A percentile compares a stretch with the other conserved stretches of the same genome.
Conservation (phyloP, 2,329 filamentous ascomycete genomes). For the Didymella arachidicola region DNA sequence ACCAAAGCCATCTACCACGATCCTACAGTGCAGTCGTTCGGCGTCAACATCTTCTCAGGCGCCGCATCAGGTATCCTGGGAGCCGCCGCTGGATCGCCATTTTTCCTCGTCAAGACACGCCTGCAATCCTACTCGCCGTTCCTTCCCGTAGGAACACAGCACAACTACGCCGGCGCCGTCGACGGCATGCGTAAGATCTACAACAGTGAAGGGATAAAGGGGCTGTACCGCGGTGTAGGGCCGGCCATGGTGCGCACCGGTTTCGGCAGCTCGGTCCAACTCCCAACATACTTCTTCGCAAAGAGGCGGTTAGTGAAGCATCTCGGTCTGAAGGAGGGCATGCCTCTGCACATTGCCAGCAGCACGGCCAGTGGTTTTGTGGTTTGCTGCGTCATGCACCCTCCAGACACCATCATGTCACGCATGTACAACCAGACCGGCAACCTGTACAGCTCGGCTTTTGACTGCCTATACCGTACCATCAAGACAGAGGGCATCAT, state of each 20-base stretch:
- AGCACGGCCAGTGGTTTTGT: conserved; percentile 93
- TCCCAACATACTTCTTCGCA: conserved; percentile 98
- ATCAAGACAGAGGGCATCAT: conserved; percentile 88
- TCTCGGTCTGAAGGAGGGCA: conserved; percentile 88
- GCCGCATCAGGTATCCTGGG: conserved; percentile 89
- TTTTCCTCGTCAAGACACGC: conserved; percentile 97
- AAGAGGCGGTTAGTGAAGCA: conserved; percentile 86
- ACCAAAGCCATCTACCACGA: conserved; percentile 76
- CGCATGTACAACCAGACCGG: conserved; percentile 99
- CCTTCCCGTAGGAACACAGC: conserved; percentile 95
- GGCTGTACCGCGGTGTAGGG: conserved; percentile 87
- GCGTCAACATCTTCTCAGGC: conserved; percentile 92
- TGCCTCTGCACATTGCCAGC: conserved; percentile 85
- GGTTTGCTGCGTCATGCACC: conserved; percentile 97
- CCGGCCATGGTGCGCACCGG: conserved; percentile 96
- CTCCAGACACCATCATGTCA: conserved; percentile 98
- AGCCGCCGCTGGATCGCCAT: conserved; percentile 90
- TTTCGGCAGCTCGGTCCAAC: conserved; percentile 92
- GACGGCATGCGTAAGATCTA: conserved; percentile 87
- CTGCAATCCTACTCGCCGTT: conserved; percentile 94
- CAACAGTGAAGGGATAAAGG: conserved; percentile 74
- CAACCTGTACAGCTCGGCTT: conserved; percentile 91
- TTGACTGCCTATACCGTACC: conserved; percentile 91
- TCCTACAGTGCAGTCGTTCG: conserved; percentile 78
- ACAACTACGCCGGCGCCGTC: conserved; percentile 83